phyloP scores from a whole-genome alignment of 257 asterid species.

The Solanum paucissectum region DNA sequence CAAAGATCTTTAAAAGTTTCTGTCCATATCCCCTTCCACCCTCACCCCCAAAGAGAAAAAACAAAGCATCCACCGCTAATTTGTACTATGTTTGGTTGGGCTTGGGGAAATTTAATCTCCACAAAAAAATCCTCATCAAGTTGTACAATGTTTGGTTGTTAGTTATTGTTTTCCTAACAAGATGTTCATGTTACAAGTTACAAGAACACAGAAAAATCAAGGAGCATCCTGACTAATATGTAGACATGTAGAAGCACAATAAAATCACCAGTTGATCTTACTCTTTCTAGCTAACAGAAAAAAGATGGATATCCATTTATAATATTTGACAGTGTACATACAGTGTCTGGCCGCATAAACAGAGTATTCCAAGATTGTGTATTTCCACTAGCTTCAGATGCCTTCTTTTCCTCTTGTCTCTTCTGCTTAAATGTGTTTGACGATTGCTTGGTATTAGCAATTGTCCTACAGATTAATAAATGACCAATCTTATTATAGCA shows the following conservation, averaged over 20 bases:
- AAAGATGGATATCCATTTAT: background rate
- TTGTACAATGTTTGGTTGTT: background rate
- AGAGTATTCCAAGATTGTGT: constrained; percentile 82
- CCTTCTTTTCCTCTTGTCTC: constrained; percentile 63
- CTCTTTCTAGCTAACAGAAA: background rate
- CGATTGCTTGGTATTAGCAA: constrained; percentile 21
- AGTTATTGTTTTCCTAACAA: background rate
- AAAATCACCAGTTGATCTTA: background rate
- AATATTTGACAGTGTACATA: constrained; percentile 17
- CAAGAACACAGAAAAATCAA: background rate
- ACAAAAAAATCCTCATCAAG: background rate
- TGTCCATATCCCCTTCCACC: background rate
- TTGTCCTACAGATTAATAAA: constrained; percentile 28
- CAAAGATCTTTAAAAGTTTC: background rate
- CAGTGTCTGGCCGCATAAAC: constrained; percentile 90
- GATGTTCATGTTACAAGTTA: background rate
- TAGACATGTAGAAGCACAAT: background rate
- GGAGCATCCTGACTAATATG: background rate
- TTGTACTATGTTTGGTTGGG: background rate
- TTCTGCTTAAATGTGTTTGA: constrained; percentile 62
- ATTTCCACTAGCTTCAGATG: constrained; percentile 81
- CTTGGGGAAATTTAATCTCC: background rate
- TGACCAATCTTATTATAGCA: background rate
- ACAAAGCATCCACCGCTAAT: background rate
- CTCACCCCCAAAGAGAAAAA: background rate